Conservation (phyloP, 202 grass and related monocot genomes). For the Setaria viridis region DNA sequence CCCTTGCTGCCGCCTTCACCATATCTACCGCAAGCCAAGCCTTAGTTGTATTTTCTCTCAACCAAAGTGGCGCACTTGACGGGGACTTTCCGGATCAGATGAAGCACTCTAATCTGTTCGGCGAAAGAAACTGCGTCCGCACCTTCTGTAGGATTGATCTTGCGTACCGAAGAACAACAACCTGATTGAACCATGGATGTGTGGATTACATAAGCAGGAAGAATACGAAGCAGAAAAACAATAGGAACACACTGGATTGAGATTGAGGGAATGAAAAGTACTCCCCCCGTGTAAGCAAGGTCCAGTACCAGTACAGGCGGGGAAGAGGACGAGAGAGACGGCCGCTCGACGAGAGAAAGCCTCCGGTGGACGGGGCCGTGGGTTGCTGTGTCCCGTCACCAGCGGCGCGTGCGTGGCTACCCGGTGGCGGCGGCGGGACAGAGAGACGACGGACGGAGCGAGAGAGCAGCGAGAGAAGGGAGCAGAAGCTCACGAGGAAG, state of each 20-base stretch:
- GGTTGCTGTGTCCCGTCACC: no score
- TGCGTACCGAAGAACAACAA: neutral
- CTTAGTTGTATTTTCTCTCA: neutral
- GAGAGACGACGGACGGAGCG: neutral
- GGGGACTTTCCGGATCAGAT: neutral
- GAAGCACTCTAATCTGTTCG: neutral
- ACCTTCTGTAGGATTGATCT: neutral
- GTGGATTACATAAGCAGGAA: neutral
- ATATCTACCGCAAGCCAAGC: neutral
- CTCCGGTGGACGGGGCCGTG: neutral
- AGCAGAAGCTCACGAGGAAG: neutral
- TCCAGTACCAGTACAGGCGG: neutral
- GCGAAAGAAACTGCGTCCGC: no score
- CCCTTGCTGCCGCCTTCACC: slow-evolving; percentile 11
- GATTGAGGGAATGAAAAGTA: neutral
- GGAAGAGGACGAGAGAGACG: neutral
- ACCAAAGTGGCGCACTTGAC: neutral
- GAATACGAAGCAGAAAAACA: neutral
- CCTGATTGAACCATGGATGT: neutral
- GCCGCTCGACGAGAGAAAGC: neutral
- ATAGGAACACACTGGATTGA: neutral
- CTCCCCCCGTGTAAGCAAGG: neutral
- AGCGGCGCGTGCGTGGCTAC: no score
- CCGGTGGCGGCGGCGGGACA: neutral
- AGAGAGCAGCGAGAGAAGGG: neutral